Conservation (phyloP, 2,329 filamentous ascomycete genomes). For the Incumbomyces delicatus region DNA sequence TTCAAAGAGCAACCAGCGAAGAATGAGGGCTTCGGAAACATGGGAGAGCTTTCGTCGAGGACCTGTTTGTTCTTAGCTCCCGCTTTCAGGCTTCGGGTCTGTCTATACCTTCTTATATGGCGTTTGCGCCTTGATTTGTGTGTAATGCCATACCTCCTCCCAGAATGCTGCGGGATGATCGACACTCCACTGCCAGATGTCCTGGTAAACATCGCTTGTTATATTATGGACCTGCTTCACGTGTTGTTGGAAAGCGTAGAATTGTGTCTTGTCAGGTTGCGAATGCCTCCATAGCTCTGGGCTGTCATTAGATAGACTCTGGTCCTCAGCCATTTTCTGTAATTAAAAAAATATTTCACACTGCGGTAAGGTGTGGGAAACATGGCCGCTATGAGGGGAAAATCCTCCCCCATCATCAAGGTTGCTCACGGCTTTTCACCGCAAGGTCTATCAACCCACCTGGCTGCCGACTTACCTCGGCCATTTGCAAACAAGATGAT, state of each 20-base stretch:
- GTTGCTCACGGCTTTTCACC: too few species aligned
- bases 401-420: too few species aligned
- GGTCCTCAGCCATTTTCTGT: constrained; percentile 4
- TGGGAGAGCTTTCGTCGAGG: constrained; percentile 53
- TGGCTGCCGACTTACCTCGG: background rate
- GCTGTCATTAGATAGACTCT: constrained; percentile 5
- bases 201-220: constrained; percentile 55
- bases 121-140: constrained; percentile 60
- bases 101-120: constrained; percentile 37
- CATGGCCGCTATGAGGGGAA: background rate
- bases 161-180: constrained; percentile 68
- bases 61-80: constrained; percentile 41
- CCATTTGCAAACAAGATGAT: too few species aligned
- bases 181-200: constrained; percentile 79
- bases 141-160: constrained; percentile 76
- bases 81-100: background rate
- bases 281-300: constrained; percentile 62
- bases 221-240: constrained; percentile 60
- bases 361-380: background rate
- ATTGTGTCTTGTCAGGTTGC: constrained; percentile 55
- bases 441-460: background rate
- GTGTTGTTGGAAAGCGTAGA: constrained; percentile 60
- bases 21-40: constrained; percentile 83
- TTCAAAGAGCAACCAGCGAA: constrained; percentile 73
- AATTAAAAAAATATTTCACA: background rate